These are phyloP conservation scores for Cercospora nicotianae DNA, from an alignment of 2,329 filamentous ascomycete species.

Conservation along the genomic window DNA sequence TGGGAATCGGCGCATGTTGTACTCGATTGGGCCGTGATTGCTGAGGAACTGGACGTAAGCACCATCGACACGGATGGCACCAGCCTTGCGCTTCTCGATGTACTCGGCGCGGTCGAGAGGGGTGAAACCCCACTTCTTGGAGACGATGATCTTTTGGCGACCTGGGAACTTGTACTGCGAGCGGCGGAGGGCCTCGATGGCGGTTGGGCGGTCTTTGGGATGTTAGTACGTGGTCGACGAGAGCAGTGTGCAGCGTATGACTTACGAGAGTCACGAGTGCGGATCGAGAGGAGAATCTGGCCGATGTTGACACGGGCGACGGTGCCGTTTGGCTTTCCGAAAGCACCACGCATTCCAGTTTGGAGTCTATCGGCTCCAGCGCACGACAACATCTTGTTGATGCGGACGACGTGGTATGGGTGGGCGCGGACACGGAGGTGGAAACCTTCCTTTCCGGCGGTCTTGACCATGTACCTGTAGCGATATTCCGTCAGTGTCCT, in stretches of 20 bases:
- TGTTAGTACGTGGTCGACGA: constrained; percentile 23
- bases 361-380: constrained; percentile 99
- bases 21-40: constrained; percentile 81
- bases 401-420: constrained; percentile 99
- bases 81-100: constrained; percentile 88
- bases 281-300: constrained; percentile 96
- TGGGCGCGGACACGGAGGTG: constrained; percentile 78
- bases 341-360: constrained; percentile 99
- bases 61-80: constrained; percentile 93
- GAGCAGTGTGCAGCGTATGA: constrained; percentile 31
- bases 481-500: constrained; percentile 8
- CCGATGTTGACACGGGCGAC: constrained; percentile 99
- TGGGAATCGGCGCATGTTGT: constrained; percentile 95
- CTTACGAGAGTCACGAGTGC: constrained; percentile 89
- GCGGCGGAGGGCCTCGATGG: constrained; percentile 97
- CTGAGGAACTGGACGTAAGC: constrained; percentile 99
- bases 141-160: constrained; percentile 99
- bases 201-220: constrained; percentile 72
- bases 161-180: constrained; percentile 99
- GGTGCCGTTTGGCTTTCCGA: constrained; percentile 98
- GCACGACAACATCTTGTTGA: constrained; percentile 99
- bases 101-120: constrained; percentile 97
- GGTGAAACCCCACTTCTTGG: constrained; percentile 99
- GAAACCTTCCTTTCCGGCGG: constrained; percentile 70
- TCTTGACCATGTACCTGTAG: constrained; percentile 65